A percentile compares a stretch with the other conserved stretches of the same genome.
Evolutionary conservation across 345 rosid genomes (phyloP).

Genomic region (Iberis pinnata): DNA sequence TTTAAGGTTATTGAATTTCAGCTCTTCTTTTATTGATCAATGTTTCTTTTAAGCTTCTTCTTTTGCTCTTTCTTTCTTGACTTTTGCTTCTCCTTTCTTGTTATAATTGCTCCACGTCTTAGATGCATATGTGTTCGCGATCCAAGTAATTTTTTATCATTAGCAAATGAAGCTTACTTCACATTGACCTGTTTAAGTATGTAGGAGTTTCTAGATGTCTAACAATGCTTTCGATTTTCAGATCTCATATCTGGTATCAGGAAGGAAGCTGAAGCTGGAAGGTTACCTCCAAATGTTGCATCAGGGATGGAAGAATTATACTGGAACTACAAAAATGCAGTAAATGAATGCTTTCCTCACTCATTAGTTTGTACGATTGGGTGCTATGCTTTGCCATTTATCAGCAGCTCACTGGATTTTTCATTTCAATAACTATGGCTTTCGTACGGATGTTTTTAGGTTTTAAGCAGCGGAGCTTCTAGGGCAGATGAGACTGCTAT

Average conservation of each 20-base stretch:
- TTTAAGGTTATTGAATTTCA: too few species aligned
- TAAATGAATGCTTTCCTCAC: neutral
- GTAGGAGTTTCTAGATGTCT: neutral
- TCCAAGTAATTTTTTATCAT: too few species aligned
- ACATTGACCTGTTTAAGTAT: conserved; percentile 1
- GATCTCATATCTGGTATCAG: conserved; percentile 3
- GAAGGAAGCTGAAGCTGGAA: conserved; percentile 67
- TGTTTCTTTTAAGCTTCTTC: too few species aligned
- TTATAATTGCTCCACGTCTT: too few species aligned
- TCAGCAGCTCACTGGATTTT: neutral
- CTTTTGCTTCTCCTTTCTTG: too few species aligned
- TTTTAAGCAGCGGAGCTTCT: conserved; percentile 57
- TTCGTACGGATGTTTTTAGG: conserved; percentile 35
- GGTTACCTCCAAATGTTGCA: conserved; percentile 65
- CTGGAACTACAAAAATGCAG: neutral
- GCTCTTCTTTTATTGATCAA: too few species aligned
- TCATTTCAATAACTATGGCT: neutral
- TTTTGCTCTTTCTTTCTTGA: too few species aligned
- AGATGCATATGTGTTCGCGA: too few species aligned
- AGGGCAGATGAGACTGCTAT: conserved; percentile 53
- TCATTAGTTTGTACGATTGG: conserved; percentile 14
- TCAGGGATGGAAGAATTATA: conserved; percentile 62
- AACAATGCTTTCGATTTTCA: neutral
- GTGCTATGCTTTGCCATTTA: too few species aligned
- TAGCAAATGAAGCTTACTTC: neutral